phyloP scores from a whole-genome alignment of 2,329 filamentous ascomycete genomes.

The Pseudocercospora ulei region DNA sequence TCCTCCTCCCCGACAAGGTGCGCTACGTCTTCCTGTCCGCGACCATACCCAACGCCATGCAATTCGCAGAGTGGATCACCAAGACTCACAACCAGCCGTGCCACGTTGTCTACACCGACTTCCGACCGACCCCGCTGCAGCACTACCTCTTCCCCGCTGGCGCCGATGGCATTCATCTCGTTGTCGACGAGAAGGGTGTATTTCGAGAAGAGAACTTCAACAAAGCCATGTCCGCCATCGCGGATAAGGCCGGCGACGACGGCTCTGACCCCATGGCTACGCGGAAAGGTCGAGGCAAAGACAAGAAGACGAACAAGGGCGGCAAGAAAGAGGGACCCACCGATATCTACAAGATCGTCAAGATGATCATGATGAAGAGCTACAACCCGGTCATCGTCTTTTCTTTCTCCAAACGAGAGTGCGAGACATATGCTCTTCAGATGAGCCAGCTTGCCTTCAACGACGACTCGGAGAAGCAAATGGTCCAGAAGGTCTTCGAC shows the following conservation, averaged over 20 bases:
- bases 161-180: constrained; percentile 81
- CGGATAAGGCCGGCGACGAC: constrained; percentile 77
- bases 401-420: constrained; percentile 97
- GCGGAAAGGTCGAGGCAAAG: constrained; percentile 75
- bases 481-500: constrained; percentile 88
- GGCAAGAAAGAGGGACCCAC: constrained; percentile 58
- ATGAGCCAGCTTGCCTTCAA: constrained; percentile 88
- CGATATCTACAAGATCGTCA: constrained; percentile 95
- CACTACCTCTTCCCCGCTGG: constrained; percentile 96
- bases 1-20: constrained; percentile 94
- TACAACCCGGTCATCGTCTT: constrained; percentile 98
- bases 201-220: constrained; percentile 98
- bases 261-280: constrained; percentile 69
- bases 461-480: constrained; percentile 84
- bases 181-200: constrained; percentile 92
- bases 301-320: constrained; percentile 85
- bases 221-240: constrained; percentile 82
- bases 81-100: constrained; percentile 97
- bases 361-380: constrained; percentile 96
- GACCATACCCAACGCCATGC: constrained; percentile 97
- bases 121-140: constrained; percentile 88
- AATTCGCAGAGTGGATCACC: constrained; percentile 98
- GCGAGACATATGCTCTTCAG: constrained; percentile 77
- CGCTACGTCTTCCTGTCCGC: constrained; percentile 97
- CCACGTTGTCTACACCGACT: constrained; percentile 95